Conservation (phyloP, 371 early-diverging fungal genomes). For the Mortierella sp. region DNA sequence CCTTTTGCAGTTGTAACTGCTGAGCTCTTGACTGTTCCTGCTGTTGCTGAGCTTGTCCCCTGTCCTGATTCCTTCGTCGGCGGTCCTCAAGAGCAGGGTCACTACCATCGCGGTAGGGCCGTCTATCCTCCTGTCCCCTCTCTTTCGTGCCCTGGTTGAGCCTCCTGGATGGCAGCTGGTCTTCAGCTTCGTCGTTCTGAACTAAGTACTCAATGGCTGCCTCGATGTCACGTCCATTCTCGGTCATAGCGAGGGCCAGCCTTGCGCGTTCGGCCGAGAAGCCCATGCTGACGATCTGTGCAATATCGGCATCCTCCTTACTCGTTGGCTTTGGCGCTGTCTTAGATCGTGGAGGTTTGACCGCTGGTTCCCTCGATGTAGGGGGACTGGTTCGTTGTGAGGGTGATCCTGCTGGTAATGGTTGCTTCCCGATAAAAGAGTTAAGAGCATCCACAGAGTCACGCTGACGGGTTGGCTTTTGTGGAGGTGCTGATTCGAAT, state of each 20-base stretch:
- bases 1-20: conserved; percentile 68
- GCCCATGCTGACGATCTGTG: conserved; percentile 84
- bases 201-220: conserved; percentile 76
- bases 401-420: conserved; percentile 21
- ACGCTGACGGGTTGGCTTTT: conserved; percentile 29
- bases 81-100: conserved; percentile 28
- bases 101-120: conserved; percentile 29
- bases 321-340: conserved; percentile 13
- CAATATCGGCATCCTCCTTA: conserved; percentile 52
- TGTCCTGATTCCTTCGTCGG: conserved; percentile 30
- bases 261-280: conserved; percentile 75
- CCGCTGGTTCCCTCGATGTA: conserved; percentile 58
- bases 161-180: conserved; percentile 28
- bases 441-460: conserved; percentile 49
- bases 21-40: conserved; percentile 38
- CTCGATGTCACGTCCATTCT: conserved; percentile 70
- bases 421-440: conserved; percentile 55
- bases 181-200: conserved; percentile 67
- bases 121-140: conserved; percentile 12
- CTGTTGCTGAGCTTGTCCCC: conserved; percentile 25
- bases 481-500: conserved; percentile 51
- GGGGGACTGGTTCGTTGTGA: conserved; percentile 61
- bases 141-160: not conserved
- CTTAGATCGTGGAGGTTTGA: conserved; percentile 30
- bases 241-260: conserved; percentile 76